Evolutionary conservation across 495 filamentous ascomycete species (phyloP), one percentile per base, ranked within the genome.

Genomic region (Cercophora samala): DNA sequence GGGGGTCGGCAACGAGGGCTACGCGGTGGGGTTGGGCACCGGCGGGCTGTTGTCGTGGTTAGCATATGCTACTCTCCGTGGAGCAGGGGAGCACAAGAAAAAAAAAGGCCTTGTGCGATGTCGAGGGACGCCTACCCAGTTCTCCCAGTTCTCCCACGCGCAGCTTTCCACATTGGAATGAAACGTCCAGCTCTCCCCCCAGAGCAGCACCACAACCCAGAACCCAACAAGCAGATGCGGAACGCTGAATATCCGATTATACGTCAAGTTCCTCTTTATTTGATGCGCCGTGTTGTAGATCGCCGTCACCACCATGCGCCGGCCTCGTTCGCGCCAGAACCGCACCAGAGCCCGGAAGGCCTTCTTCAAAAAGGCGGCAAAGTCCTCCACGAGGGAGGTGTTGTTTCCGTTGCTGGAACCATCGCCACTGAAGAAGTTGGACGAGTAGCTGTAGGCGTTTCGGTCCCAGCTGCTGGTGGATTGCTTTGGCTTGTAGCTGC

Each of bases 91-190:
- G 37, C 15, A 46, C 5, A 46, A 62, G 21, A 19, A 23, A 25
- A 25, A 37, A 32, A 37, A 72, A 77, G n/a, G n/a, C n/a, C n/a
- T n/a, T n/a, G n/a, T n/a, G n/a, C n/a, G n/a, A n/a, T n/a, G n/a
- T n/a, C n/a, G n/a, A n/a, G n/a, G n/a, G n/a, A n/a, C n/a, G n/a
- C 90, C 77, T 82, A 97, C 93, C 93, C 94, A 98, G 76, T 86
- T 83, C 78, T 97, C 95, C 95, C 95, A 99, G 58, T 82, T 84
- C 25, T 83, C 82, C 95, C 95, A 99, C 53, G 83, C 75, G 76
- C 95, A 99, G n/a, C 74, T 78, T 62, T 85, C 82, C 15, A 97
- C 82, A 64, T 81, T 85, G 60, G 83, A 83, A 54, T 82, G 78
- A 72, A 95, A 98, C 24, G 89, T 85, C 67, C 84, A 88, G 68